A percentile compares a stretch with the other conserved stretches of the same genome.
Evolutionary conservation across 2,329 filamentous ascomycete genomes (phyloP).

Genomic region (Sporothrix pallida): DNA sequence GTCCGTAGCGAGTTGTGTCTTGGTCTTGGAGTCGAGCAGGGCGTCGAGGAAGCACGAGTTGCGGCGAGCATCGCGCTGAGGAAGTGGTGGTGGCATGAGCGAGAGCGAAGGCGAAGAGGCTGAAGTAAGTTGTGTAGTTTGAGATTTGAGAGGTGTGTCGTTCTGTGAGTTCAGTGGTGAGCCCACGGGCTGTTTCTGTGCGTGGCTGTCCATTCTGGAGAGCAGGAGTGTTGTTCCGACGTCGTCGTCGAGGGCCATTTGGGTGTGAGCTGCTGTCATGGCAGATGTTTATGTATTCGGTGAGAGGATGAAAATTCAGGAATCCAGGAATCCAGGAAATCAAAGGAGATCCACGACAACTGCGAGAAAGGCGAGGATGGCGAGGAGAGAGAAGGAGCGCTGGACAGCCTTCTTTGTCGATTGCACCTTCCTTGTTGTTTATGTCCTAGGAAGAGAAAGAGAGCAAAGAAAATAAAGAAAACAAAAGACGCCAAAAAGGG

Average conservation of each 20-base stretch:
- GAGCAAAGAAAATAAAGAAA: conserved; percentile 6
- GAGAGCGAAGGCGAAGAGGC: conserved; percentile 23
- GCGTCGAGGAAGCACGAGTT: conserved; percentile 54
- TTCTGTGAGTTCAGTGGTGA: conserved; percentile 15
- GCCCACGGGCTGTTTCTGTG: conserved; percentile 4
- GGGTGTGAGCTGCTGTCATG: conserved; percentile 33
- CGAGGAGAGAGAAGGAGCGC: conserved; percentile 3
- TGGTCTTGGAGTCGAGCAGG: conserved; percentile 38
- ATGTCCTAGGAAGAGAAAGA: background rate
- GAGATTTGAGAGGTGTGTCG: background rate
- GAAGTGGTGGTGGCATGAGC: conserved; percentile 52
- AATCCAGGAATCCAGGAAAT: background rate
- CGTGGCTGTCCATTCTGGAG: conserved; percentile 29
- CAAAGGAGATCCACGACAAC: background rate
- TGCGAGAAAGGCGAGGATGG: background rate
- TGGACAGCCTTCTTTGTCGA: conserved; percentile 23
- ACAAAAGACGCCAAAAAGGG: background rate
- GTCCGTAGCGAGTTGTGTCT: background rate
- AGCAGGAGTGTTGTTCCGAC: conserved; percentile 32
- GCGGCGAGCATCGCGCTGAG: conserved; percentile 57
- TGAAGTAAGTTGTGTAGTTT: background rate
- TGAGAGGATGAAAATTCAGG: background rate
- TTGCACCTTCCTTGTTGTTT: conserved; percentile 11
- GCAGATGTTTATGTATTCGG: background rate
- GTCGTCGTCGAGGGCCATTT: conserved; percentile 35